Conservation (phyloP, 2,329 filamentous ascomycete genomes). For the Microcera coccophila region DNA sequence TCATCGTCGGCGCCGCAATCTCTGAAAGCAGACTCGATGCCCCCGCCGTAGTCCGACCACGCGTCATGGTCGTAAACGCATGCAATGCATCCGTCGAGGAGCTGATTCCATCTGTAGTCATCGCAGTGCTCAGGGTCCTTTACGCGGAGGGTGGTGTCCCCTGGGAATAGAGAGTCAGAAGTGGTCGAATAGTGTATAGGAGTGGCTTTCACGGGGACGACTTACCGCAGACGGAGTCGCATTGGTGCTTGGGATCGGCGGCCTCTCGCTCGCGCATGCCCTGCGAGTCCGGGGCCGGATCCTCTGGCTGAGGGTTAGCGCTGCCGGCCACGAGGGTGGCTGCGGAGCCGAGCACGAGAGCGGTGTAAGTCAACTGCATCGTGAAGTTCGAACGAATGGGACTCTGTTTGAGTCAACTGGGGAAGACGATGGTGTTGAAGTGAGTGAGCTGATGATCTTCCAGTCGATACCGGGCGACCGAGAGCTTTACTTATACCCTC, state of each 20-base stretch:
- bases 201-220: neutral
- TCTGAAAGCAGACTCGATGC: slow-evolving; percentile 35
- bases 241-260: slow-evolving; percentile 39
- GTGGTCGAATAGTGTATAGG: neutral
- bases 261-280: slow-evolving; percentile 45
- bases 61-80: slow-evolving; percentile 42
- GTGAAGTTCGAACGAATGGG: slow-evolving; percentile 13
- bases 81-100: slow-evolving; percentile 43
- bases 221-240: slow-evolving; percentile 50
- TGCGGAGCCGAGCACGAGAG: slow-evolving; percentile 27
- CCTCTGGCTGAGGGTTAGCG: slow-evolving; percentile 21
- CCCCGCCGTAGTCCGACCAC: slow-evolving; percentile 41
- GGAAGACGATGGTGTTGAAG: neutral
- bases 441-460: slow-evolving; percentile 7
- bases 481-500: slow-evolving; percentile 23
- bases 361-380: slow-evolving; percentile 29
- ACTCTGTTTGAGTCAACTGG: too few species aligned
- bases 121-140: slow-evolving; percentile 28
- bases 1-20: slow-evolving; percentile 33
- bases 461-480: slow-evolving; percentile 1
- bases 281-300: slow-evolving; percentile 28
- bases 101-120: slow-evolving; percentile 36
- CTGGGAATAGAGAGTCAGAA: slow-evolving; percentile 15
- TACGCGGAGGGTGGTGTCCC: slow-evolving; percentile 28
- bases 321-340: slow-evolving; percentile 24